phyloP scores from a whole-genome alignment of 345 rosid genomes.

The Heritiera fomes region DNA sequence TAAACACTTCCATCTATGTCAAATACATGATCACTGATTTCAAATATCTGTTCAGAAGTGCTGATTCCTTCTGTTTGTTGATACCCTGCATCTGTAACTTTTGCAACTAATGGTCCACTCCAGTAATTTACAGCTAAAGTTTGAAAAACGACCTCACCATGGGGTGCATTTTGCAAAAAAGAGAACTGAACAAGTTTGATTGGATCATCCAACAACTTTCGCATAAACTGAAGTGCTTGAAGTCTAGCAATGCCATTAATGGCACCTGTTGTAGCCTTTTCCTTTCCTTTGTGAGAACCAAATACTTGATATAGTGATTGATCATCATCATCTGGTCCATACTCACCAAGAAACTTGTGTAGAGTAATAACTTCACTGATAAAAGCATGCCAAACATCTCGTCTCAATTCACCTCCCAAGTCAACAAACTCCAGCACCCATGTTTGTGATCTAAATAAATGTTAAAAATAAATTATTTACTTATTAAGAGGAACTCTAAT shows the following conservation, averaged over 20 bases:
- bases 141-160: constrained; percentile 76
- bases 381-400: constrained; percentile 94
- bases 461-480: constrained; percentile 8
- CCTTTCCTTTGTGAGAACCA: constrained; percentile 83
- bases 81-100: constrained; percentile 41
- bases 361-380: constrained; percentile 75
- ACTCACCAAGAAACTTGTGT: constrained; percentile 72
- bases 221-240: constrained; percentile 84
- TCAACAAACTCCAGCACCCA: constrained; percentile 98
- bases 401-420: constrained; percentile 89
- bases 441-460: constrained; percentile 54
- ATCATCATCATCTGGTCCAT: constrained; percentile 72
- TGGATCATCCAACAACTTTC: constrained; percentile 84
- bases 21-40: constrained; percentile 51
- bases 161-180: constrained; percentile 71
- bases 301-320: constrained; percentile 58
- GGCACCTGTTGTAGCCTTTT: constrained; percentile 66
- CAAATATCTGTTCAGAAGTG: constrained; percentile 46
- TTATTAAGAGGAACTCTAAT: constrained; percentile 1
- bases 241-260: constrained; percentile 77
- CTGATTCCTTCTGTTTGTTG: constrained; percentile 34
- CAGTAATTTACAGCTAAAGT: constrained; percentile 82
- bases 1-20: constrained; percentile 93
- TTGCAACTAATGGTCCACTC: constrained; percentile 80
- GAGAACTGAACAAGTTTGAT: constrained; percentile 83